Percentiles rank a stretch among this genome's conserved stretches.
phyloP scores from a whole-genome alignment of 495 filamentous ascomycete species.

The Lophium mytilinum region DNA sequence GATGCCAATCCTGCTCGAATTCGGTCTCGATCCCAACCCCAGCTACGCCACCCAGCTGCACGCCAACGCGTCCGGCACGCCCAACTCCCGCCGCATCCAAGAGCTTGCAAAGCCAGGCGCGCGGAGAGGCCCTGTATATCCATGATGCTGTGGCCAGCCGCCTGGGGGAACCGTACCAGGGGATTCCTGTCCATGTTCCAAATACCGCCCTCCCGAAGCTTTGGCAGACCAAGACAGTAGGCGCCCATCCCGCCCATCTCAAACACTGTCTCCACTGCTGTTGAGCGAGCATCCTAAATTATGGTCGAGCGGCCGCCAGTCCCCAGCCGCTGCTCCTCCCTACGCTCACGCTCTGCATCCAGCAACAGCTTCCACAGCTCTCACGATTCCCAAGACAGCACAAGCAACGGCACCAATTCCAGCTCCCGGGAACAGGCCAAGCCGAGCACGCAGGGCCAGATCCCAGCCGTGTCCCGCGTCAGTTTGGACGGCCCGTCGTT shows the following conservation, averaged over 20 bases:
- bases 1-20: too few species aligned
- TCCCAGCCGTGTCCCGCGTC: constrained; percentile 5
- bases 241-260: background rate
- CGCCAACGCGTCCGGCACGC: too few species aligned
- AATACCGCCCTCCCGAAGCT: background rate
- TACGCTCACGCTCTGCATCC: background rate
- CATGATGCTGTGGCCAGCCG: too few species aligned
- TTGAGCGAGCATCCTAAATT: background rate
- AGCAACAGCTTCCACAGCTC: background rate
- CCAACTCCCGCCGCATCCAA: too few species aligned
- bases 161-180: too few species aligned
- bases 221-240: background rate
- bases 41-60: too few species aligned
- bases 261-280: too few species aligned
- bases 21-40: too few species aligned
- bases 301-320: constrained; percentile 10
- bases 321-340: constrained; percentile 13
- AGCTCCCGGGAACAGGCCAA: background rate
- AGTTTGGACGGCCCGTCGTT: background rate
- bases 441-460: constrained; percentile 7
- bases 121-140: too few species aligned
- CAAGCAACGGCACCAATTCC: background rate
- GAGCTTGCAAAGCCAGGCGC: too few species aligned
- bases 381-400: background rate
- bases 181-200: background rate